Base-by-base conservation (phyloP, 1,139 yeast genomes). In the Starmera stellimalicola region DNA sequence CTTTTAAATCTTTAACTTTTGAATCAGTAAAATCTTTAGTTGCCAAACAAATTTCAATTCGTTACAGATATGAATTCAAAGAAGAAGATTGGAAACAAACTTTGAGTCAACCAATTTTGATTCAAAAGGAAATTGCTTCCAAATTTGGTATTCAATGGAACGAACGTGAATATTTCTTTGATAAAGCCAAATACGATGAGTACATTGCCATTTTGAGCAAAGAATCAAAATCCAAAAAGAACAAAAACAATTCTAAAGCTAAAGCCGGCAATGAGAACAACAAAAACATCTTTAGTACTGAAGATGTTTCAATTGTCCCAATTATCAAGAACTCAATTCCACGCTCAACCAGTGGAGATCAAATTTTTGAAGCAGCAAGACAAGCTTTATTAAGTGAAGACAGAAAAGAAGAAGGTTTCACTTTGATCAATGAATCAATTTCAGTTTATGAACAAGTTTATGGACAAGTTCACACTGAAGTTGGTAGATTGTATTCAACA, bases 91-190 rank as follows among this genome's bases (percentile, higher is more conserved):
- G 83, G 80, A 37, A 58, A 26, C 37, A 47, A 4, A 33, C 47
- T 1, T 39, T 38, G 16, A 25, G 52, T 5, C 43, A 52, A 7
- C 65, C 70, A 12, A 44, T 60, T 19, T 70, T 70, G 38, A 54
- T 85, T 35, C 64, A 84, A 52, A 74, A 91, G 60, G 85, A 79
- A 43, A 66, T 87, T 40, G 77, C 95, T 12, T 51, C 66, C 36
- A 80, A 82, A 58, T 73, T 78, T 45, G 98, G 98, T 60, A 73
- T 91, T 38, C 98, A 91, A 62, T 80, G 95, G 84, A 62, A 64
- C 16, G 54, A 57, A 39, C 60, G 57, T 39, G 51, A 54, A 10
- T 62, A 61, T 39, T 55, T 44, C 42, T 61, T 57, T 44, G 65
- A 73, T 27, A 52, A 54, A 34, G 72, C 65, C 33, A 60, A 59